Conservation (phyloP, 2,329 filamentous ascomycete genomes). For the Myotisia sp. region DNA sequence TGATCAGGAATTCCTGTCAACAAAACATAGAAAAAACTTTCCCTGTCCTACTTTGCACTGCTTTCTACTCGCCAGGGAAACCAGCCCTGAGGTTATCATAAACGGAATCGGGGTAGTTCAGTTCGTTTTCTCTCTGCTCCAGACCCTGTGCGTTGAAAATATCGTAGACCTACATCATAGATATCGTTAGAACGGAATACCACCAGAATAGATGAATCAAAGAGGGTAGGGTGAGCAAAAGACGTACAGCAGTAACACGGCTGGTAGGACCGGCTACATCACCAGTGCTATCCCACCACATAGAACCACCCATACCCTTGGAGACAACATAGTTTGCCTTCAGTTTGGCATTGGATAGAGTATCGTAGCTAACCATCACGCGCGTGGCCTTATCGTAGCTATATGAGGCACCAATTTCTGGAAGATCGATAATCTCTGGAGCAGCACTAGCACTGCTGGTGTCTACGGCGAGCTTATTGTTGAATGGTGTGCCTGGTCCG, state of each 20-base stretch:
- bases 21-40: too few species aligned
- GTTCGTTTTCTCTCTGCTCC: constrained; percentile 24
- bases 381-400: constrained; percentile 52
- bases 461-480: constrained; percentile 59
- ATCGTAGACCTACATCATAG: constrained; percentile 24
- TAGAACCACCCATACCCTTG: constrained; percentile 62
- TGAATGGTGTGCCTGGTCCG: constrained; percentile 57
- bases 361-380: constrained; percentile 63
- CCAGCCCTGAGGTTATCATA: constrained; percentile 27
- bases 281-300: constrained; percentile 90
- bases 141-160: constrained; percentile 48
- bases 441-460: too few species aligned
- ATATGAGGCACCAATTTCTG: constrained; percentile 48
- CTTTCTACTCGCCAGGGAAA: too few species aligned
- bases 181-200: too few species aligned
- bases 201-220: too few species aligned
- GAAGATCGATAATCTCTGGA: constrained; percentile 44
- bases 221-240: too few species aligned
- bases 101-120: constrained; percentile 27
- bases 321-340: constrained; percentile 60
- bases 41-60: too few species aligned
- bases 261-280: constrained; percentile 50
- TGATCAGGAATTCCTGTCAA: too few species aligned
- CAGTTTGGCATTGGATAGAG: constrained; percentile 42
- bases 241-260: too few species aligned